Percentiles rank a stretch among this genome's conserved stretches.
These are phyloP conservation scores for Zygotorulaspora mrakii DNA, from an alignment of 1,139 yeast genomes.

Conservation along the genomic window DNA sequence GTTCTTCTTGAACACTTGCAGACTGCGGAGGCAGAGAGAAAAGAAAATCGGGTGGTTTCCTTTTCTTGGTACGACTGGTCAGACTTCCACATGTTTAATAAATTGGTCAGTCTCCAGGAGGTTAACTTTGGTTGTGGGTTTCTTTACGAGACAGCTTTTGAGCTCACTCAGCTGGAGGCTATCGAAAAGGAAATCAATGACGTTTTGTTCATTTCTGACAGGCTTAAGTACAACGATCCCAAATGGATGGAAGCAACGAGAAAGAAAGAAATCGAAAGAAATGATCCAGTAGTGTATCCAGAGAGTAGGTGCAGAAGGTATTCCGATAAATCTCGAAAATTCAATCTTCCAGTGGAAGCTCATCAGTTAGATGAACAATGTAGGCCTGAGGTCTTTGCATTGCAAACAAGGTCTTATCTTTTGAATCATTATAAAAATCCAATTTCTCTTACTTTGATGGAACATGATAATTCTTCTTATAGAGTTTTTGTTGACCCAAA, in stretches of 20 bases:
- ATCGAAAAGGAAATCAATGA: constrained; percentile 13
- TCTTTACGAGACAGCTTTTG: constrained; percentile 18
- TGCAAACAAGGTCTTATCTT: constrained; percentile 27
- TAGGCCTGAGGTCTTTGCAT: constrained; percentile 30
- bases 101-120: constrained; percentile 13
- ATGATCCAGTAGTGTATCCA: constrained; percentile 6
- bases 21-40: constrained; percentile 4
- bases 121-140: constrained; percentile 17
- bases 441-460: constrained; percentile 26
- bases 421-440: constrained; percentile 22
- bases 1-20: constrained; percentile 19
- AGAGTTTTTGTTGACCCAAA: constrained; percentile 19
- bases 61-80: constrained; percentile 34
- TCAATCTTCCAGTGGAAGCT: constrained; percentile 21
- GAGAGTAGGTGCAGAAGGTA: constrained; percentile 6
- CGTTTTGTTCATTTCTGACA: constrained; percentile 14
- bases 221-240: constrained; percentile 13
- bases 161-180: constrained; percentile 3
- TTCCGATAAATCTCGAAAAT: constrained; percentile 5
- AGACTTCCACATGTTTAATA: constrained; percentile 26
- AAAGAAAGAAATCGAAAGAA: constrained; percentile 5
- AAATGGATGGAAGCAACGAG: constrained; percentile 11
- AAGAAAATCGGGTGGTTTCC: constrained; percentile 14
- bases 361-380: constrained; percentile 17
- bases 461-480: constrained; percentile 18